Percentiles rank a stretch among this genome's conserved stretches.
Conservation (phyloP, 306 rosid genomes). For the Begonia peltatifolia region DNA sequence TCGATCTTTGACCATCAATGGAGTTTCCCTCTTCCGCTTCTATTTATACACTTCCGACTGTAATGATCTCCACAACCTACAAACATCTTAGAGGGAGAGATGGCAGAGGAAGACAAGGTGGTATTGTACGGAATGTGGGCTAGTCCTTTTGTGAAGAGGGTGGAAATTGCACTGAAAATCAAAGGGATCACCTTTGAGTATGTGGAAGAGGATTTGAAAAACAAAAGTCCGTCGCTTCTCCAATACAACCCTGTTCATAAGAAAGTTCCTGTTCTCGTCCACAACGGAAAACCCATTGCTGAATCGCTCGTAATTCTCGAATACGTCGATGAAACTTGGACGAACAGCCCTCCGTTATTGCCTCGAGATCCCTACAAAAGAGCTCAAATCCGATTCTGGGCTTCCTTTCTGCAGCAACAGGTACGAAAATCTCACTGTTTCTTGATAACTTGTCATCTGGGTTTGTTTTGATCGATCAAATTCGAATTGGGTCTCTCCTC, state of each 20-base stretch:
- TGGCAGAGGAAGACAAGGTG: slow-evolving; percentile 15
- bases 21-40: too few species aligned
- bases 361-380: slow-evolving; percentile 14
- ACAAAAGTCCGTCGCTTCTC: slow-evolving; percentile 13
- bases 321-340: slow-evolving; percentile 28
- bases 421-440: slow-evolving; percentile 3
- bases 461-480: neutral
- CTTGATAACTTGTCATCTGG: neutral
- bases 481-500: too few species aligned
- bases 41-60: too few species aligned
- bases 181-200: slow-evolving; percentile 15
- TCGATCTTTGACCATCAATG: too few species aligned
- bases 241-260: slow-evolving; percentile 16
- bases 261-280: slow-evolving; percentile 22
- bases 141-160: slow-evolving; percentile 17
- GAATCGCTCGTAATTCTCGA: slow-evolving; percentile 19
- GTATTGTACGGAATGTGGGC: slow-evolving; percentile 13
- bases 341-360: slow-evolving; percentile 6
- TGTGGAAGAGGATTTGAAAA: slow-evolving; percentile 15
- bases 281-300: slow-evolving; percentile 15
- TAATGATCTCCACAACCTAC: too few species aligned
- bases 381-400: slow-evolving; percentile 22
- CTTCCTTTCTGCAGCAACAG: slow-evolving; percentile 15
- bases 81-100: neutral
- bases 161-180: slow-evolving; percentile 17